A percentile compares a stretch with the other conserved stretches of the same genome.
phyloP scores from a whole-genome alignment of 257 asterid species.

The Nicotiana benthamiana region DNA sequence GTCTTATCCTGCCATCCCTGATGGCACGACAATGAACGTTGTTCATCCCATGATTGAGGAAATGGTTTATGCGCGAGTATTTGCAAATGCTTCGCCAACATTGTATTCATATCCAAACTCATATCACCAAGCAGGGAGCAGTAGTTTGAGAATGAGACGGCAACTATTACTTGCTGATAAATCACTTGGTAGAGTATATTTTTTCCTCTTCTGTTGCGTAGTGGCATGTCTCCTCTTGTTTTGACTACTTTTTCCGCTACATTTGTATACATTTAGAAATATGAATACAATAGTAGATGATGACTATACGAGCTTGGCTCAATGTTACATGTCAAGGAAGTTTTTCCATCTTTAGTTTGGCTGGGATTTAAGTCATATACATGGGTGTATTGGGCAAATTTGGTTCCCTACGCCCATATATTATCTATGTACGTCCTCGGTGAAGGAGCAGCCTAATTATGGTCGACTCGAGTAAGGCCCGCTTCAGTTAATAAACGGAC shows the following conservation, averaged over 20 bases:
- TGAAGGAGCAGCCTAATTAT: no score
- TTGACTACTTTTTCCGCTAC: slow-evolving; percentile 6
- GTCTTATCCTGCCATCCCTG: slow-evolving; percentile 1
- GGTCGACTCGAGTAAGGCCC: no score
- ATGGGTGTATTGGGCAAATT: no score
- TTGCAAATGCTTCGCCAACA: slow-evolving; percentile 35
- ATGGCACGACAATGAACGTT: slow-evolving; percentile 10
- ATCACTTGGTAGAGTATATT: slow-evolving; percentile 47
- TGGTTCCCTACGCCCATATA: no score
- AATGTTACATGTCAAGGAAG: neutral
- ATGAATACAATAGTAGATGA: neutral
- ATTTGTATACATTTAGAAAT: neutral
- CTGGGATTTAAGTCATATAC: neutral
- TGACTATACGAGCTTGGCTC: neutral
- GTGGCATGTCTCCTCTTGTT: slow-evolving; percentile 46
- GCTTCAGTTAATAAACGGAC: no score
- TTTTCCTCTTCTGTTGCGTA: slow-evolving; percentile 57
- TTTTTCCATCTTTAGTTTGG: neutral
- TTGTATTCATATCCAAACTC: slow-evolving; percentile 44
- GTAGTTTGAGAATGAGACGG: slow-evolving; percentile 45
- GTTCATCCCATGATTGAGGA: slow-evolving; percentile 47
- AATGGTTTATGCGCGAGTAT: slow-evolving; percentile 43
- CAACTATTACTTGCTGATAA: slow-evolving; percentile 40
- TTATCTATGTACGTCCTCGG: no score
- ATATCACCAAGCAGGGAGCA: slow-evolving; percentile 25